Percentiles rank a stretch among this genome's conserved stretches.
These are phyloP conservation scores for Harringtonia aguacate DNA, from an alignment of 2,329 filamentous ascomycete species.

Conservation along the genomic window DNA sequence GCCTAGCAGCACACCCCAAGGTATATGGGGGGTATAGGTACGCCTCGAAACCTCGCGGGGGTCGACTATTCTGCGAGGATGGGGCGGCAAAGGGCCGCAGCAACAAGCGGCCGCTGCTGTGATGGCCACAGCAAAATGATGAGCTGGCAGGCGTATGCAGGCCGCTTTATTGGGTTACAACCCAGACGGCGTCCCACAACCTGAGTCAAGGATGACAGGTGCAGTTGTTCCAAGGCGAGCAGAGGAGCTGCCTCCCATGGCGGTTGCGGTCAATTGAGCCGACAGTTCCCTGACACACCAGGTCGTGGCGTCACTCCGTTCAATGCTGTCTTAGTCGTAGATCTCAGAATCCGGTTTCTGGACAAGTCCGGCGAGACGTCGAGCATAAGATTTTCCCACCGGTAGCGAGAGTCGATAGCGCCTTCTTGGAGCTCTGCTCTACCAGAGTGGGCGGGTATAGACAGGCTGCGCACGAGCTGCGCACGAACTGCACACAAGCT, in stretches of 20 bases:
- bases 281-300: background rate
- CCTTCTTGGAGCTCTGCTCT: too few relatives aligned
- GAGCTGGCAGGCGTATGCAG: slow-evolving; percentile 10
- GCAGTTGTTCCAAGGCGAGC: slow-evolving; percentile 5
- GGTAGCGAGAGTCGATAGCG: too few relatives aligned
- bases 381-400: too few relatives aligned
- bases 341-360: too few relatives aligned
- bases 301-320: background rate
- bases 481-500: too few relatives aligned
- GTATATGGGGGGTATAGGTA: slow-evolving; percentile 7
- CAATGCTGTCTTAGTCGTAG: background rate
- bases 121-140: slow-evolving; percentile 2
- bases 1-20: background rate
- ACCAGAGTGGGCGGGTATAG: too few relatives aligned
- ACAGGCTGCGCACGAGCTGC: too few relatives aligned
- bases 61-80: slow-evolving; percentile 4
- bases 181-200: slow-evolving; percentile 9
- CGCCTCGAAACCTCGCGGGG: slow-evolving; percentile 4
- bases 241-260: slow-evolving; percentile 7
- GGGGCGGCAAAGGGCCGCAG: slow-evolving; percentile 7
- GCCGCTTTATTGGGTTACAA: slow-evolving; percentile 12
- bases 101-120: background rate
- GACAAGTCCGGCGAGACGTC: background rate
- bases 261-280: slow-evolving; percentile 2
- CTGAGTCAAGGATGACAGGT: slow-evolving; percentile 8